These are phyloP conservation scores for Chaetomiaceae sp. DNA, from an alignment of 2,329 filamentous ascomycete species.

Conservation along the genomic window DNA sequence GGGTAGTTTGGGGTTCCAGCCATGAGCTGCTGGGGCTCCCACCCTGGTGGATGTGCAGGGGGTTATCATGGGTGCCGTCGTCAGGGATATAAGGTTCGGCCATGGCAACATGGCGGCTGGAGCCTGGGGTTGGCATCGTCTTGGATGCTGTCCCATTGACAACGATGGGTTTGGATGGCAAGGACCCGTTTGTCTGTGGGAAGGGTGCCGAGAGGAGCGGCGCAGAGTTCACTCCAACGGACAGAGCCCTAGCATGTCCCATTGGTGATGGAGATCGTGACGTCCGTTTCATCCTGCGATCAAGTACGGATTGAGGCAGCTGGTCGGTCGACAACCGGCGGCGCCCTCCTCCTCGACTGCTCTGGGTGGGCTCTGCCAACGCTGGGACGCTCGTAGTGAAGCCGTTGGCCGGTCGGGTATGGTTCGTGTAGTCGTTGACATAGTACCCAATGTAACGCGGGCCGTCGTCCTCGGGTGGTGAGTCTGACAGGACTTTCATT, in stretches of 20 bases:
- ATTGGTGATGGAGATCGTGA: constrained; percentile 55
- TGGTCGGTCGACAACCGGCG: constrained; percentile 50
- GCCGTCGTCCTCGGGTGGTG: constrained; percentile 46
- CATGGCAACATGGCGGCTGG: constrained; percentile 26
- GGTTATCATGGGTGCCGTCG: constrained; percentile 33
- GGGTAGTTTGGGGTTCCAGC: constrained; percentile 21
- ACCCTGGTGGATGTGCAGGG: constrained; percentile 35
- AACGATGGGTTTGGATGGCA: constrained; percentile 35
- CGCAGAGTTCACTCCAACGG: constrained; percentile 37
- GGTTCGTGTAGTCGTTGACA: constrained; percentile 31
- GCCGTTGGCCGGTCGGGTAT: constrained; percentile 26
- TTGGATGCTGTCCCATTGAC: constrained; percentile 39
- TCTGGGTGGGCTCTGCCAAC: constrained; percentile 44
- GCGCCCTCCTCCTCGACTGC: constrained; percentile 33
- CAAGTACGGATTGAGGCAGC: constrained; percentile 48
- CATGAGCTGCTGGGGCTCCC: constrained; percentile 24
- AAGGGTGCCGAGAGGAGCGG: constrained; percentile 39
- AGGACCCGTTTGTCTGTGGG: constrained; percentile 32
- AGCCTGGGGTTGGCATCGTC: constrained; percentile 23
- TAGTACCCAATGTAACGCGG: constrained; percentile 37
- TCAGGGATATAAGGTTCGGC: constrained; percentile 29
- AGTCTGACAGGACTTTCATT: constrained; percentile 37
- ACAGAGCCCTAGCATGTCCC: constrained; percentile 44
- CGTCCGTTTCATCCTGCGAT: constrained; percentile 47
- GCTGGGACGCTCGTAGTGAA: constrained; percentile 38